phyloP scores from a whole-genome alignment of 2,329 filamentous ascomycete genomes.

The Neoarthrinium moseri region DNA sequence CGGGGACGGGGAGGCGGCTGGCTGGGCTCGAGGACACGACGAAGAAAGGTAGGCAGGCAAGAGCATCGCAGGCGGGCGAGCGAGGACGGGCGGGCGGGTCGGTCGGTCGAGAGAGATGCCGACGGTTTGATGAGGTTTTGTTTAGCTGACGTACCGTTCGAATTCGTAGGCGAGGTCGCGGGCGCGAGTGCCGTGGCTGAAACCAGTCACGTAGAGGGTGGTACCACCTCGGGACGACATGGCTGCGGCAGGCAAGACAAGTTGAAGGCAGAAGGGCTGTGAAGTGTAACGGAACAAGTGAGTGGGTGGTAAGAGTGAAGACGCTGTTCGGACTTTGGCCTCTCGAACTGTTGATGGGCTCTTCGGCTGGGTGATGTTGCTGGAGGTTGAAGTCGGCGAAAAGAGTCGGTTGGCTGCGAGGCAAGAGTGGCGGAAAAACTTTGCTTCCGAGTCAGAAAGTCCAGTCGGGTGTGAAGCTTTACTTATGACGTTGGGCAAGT shows the following conservation, averaged over 20 bases:
- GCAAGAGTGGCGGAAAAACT: constrained; percentile 4
- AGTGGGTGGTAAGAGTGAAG: neutral
- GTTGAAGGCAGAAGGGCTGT: neutral
- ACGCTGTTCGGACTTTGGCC: too few species aligned
- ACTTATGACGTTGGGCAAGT: too few species aligned
- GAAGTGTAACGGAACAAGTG: neutral
- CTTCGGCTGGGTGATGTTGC: neutral
- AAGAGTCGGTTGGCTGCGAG: constrained; percentile 2
- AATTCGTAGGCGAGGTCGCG: constrained; percentile 99
- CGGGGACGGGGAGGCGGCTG: constrained; percentile 1
- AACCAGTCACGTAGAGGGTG: constrained; percentile 98
- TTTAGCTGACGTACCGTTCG: constrained; percentile 91
- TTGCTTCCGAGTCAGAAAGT: neutral
- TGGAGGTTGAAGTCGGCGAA: neutral
- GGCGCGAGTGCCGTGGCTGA: constrained; percentile 96
- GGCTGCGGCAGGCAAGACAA: constrained; percentile 10
- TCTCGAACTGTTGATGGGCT: neutral
- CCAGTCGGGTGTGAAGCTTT: too few species aligned
- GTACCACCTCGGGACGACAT: constrained; percentile 89
- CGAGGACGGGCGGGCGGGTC: constrained; percentile 24
- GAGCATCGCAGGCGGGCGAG: constrained; percentile 43
- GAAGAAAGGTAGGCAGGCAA: constrained; percentile 32
- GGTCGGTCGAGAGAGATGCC: constrained; percentile 34
- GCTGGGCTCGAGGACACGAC: constrained; percentile 20
- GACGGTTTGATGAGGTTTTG: constrained; percentile 35